Percentiles rank a stretch among this genome's conserved stretches.
Conservation (phyloP, 2,329 filamentous ascomycete species). For the Neonectria hederae region DNA sequence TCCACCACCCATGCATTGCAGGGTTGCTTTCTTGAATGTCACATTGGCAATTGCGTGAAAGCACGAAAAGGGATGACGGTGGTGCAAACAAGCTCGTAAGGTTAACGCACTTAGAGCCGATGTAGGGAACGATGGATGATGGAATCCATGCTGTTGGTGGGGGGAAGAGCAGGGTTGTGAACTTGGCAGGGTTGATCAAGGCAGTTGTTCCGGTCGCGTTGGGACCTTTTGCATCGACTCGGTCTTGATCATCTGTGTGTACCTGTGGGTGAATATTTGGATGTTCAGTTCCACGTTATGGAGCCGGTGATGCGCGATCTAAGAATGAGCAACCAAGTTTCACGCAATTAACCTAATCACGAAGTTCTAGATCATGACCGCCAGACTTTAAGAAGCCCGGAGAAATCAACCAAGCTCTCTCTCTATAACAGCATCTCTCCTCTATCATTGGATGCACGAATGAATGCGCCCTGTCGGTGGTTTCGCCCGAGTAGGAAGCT, state of each 20-base stretch:
- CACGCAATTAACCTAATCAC: background rate
- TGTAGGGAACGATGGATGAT: background rate
- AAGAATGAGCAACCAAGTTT: background rate
- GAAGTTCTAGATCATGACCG: background rate
- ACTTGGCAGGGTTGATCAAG: background rate
- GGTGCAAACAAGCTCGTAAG: constrained; percentile 4
- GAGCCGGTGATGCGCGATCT: background rate
- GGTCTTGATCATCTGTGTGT: background rate
- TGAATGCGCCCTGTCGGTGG: background rate
- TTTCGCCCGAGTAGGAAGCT: constrained; percentile 1
- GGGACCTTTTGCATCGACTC: background rate
- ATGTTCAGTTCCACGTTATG: background rate
- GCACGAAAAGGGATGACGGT: background rate
- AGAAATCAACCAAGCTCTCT: background rate
- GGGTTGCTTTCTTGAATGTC: background rate
- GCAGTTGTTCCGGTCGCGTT: background rate
- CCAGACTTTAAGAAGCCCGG: background rate
- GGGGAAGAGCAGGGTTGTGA: background rate
- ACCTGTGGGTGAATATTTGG: background rate
- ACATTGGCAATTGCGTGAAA: background rate
- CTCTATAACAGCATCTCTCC: background rate
- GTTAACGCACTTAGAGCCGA: background rate
- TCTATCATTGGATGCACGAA: background rate
- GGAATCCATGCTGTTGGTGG: background rate
- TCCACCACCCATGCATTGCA: background rate